Percentiles rank a stretch among this genome's conserved stretches.
Conservation (phyloP, 2,329 filamentous ascomycete species). For the Colletotrichum phormii region DNA sequence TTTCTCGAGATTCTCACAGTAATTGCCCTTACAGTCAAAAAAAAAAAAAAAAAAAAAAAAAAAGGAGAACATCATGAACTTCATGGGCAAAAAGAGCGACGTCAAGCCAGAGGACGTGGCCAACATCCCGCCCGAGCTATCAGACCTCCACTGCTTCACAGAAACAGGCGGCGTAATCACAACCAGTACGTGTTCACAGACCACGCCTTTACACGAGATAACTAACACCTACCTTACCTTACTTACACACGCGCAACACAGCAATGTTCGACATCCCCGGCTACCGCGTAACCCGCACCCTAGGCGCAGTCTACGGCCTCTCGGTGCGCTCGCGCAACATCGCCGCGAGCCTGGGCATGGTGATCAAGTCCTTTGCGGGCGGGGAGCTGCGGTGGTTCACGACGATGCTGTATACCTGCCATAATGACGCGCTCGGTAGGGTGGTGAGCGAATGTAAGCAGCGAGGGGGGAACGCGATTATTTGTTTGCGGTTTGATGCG, state of each 20-base stretch:
- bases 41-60: neutral
- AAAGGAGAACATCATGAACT: constrained; percentile 14
- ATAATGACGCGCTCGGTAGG: constrained; percentile 68
- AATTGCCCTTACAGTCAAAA: no score
- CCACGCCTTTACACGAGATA: neutral
- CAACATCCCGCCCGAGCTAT: constrained; percentile 53
- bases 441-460: constrained; percentile 67
- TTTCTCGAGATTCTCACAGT: neutral
- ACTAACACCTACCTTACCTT: no score
- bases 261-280: constrained; percentile 73
- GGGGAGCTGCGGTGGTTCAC: constrained; percentile 72
- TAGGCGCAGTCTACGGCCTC: constrained; percentile 69
- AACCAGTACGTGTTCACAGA: constrained; percentile 52
- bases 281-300: constrained; percentile 67
- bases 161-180: constrained; percentile 72
- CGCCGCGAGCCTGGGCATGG: constrained; percentile 66
- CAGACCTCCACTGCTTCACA: constrained; percentile 68
- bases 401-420: constrained; percentile 67
- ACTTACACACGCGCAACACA: constrained; percentile 28
- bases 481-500: constrained; percentile 69
- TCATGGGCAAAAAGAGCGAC: constrained; percentile 20
- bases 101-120: constrained; percentile 44
- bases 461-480: constrained; percentile 70
- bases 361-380: constrained; percentile 66
- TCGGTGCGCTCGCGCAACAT: constrained; percentile 70